Evolutionary conservation across 78 protist species (phyloP).

Genomic region (Corallochytrium limacisporum): DNA sequence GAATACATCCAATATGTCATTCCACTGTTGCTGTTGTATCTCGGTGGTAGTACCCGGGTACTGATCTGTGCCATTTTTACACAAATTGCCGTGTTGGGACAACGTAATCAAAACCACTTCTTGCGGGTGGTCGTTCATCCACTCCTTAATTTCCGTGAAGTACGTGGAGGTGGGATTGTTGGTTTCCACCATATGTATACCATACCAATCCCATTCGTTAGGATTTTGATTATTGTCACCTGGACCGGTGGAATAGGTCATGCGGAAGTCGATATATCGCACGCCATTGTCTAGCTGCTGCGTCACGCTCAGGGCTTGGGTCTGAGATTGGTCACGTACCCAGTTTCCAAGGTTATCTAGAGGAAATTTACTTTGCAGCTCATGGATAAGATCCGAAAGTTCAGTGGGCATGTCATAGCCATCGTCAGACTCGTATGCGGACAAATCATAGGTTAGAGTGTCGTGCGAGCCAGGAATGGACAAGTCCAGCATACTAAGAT

Average conservation of each 20-base stretch:
- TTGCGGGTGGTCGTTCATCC: constrained; percentile 3
- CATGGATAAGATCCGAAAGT: not conserved
- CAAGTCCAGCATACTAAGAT: not conserved
- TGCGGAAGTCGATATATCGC: constrained; percentile 7
- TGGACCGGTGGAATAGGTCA: not conserved
- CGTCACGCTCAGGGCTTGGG: constrained; percentile 2
- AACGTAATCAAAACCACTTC: not conserved
- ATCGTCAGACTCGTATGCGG: not conserved
- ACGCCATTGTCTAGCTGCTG: constrained; percentile 6
- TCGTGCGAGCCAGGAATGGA: constrained; percentile 12
- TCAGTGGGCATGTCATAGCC: not conserved
- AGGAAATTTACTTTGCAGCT: not conserved
- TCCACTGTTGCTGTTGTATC: not conserved
- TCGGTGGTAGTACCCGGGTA: not conserved
- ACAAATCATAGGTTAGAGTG: not conserved
- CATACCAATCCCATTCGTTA: not conserved
- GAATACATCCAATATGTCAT: not conserved
- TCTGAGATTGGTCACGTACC: not conserved
- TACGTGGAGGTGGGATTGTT: not conserved
- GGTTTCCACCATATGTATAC: not conserved
- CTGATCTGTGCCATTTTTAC: not conserved
- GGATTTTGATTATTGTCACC: not conserved
- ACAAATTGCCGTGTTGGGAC: not conserved
- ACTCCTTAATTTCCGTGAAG: not conserved
- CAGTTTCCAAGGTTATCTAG: not conserved